Conservation (phyloP, 176 grass and related monocot species). For the Cocos nucifera region DNA sequence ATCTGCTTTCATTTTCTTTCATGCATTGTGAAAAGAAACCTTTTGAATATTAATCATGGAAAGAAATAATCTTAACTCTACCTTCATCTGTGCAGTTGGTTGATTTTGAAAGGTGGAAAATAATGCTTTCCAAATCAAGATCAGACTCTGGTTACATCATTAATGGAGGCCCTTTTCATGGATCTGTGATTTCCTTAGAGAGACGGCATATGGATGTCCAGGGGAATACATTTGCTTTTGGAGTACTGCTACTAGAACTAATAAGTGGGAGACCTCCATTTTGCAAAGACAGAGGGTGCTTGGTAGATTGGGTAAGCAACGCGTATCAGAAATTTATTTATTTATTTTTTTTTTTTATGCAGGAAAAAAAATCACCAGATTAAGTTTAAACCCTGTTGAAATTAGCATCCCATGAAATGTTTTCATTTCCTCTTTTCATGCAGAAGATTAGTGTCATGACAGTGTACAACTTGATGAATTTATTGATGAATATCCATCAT, state of each 20-base stretch:
- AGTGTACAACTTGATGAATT: too few species aligned
- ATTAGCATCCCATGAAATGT: not conserved
- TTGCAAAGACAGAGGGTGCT: conserved; percentile 78
- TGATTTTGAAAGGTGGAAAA: conserved; percentile 92
- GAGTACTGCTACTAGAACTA: conserved; percentile 81
- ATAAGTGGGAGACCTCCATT: conserved; percentile 81
- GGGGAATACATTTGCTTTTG: conserved; percentile 68
- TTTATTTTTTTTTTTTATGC: conserved; percentile 1
- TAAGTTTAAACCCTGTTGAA: not conserved
- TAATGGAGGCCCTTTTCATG: conserved; percentile 37
- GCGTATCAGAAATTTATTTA: not conserved
- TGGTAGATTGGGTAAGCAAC: conserved; percentile 69
- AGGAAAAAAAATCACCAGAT: too few species aligned
- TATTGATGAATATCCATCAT: too few species aligned
- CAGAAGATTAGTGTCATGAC: too few species aligned
- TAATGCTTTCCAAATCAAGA: conserved; percentile 47
- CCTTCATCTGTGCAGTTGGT: conserved; percentile 50
- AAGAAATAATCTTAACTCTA: too few species aligned
- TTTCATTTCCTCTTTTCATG: too few species aligned
- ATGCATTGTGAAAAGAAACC: too few species aligned
- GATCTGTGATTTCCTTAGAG: conserved; percentile 31
- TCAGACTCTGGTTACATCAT: conserved; percentile 29
- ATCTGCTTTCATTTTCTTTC: too few species aligned
- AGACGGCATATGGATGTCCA: conserved; percentile 56
- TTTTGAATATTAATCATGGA: too few species aligned